Evolutionary conservation across 305 asterid genomes (phyloP).

Genomic region (Solanum aculeatissimum): DNA sequence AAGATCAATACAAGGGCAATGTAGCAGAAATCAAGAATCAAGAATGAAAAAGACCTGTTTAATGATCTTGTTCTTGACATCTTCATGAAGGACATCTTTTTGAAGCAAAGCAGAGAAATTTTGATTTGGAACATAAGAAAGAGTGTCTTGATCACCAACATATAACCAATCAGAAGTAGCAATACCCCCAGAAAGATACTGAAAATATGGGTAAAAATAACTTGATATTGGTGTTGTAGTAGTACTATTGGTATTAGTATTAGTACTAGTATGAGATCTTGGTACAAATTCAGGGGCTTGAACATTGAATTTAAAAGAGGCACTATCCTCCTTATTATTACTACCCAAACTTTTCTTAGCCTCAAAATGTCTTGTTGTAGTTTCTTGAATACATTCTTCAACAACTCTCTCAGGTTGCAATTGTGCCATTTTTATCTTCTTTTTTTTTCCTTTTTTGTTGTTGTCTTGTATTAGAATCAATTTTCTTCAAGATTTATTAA

Average conservation of each 20-base stretch:
- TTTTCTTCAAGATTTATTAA: not conserved
- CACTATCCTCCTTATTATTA: not conserved
- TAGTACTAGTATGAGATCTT: not conserved
- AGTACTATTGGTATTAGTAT: not conserved
- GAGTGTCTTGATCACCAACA: not conserved
- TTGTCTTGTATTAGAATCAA: not conserved
- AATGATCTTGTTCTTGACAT: slow-evolving; percentile 56
- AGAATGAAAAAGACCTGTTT: slow-evolving; percentile 42
- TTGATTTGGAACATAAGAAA: not conserved
- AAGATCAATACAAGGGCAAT: not conserved
- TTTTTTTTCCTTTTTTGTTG: not conserved
- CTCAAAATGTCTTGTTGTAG: not conserved
- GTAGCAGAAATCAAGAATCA: not conserved
- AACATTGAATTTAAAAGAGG: slow-evolving; percentile 1
- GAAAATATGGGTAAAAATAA: slow-evolving; percentile 4
- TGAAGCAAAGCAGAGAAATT: not conserved
- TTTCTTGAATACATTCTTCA: not conserved
- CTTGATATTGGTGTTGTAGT: not conserved
- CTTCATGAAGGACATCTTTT: slow-evolving; percentile 43
- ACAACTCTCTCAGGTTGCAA: not conserved
- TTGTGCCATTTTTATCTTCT: not conserved
- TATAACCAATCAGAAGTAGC: slow-evolving; percentile 5
- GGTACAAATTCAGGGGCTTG: slow-evolving; percentile 9
- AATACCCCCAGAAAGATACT: not conserved
- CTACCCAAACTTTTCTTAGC: not conserved